Base-by-base conservation (phyloP, 371 early-diverging fungal genomes). In the Catenaria anguillulae region DNA sequence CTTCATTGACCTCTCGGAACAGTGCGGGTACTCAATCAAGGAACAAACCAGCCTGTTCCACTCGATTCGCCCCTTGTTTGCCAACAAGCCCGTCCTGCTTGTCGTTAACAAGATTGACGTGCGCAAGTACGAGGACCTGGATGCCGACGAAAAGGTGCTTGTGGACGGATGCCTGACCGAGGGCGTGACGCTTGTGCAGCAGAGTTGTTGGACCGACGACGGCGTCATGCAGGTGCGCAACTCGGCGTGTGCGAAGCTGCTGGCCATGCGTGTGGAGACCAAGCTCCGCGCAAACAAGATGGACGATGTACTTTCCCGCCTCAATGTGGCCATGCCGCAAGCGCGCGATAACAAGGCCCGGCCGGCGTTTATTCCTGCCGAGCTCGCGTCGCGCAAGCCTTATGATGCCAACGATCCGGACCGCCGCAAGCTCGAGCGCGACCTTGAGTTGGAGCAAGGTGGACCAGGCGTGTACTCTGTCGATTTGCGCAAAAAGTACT, bases 1-100 rank as follows among this genome's bases (percentile, higher is more conserved):
- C 85, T 99, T 99, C 73, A 88, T 99, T 71, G 99, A 99, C 76
- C 73, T 98, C 40, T 94, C 97, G 23, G 99, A 97, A 72, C 93
- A 91, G 72, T 99, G 99, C 80, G 99, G 99, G 55, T 98, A 98
- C 83, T 86, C 89, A 68, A 80, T 99, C 64, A 83, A 77, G 60
- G 93, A 93, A 64, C 99, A 99, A 75, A 78, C 84, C 63, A 65
- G 60, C n/a, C 82, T 99, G 45, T 99, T 91, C 81, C 82, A 93
- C 67, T 88, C 88, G 69, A 90, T 99, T 75, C 91, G 93, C 77
- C 99, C 99, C 10, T 81, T 99, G 63, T 97, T 99, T 65, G 92
- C 92, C 71, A 97, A 95, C 80, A 98, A 98, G 79, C 97, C 97
- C 34, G 90, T 90, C 60, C 68, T 99, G 33, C 82, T 99, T 60